Evolutionary conservation across 163 green algal species (phyloP).

Genomic region (Trebouxiophyceae sp.): DNA sequence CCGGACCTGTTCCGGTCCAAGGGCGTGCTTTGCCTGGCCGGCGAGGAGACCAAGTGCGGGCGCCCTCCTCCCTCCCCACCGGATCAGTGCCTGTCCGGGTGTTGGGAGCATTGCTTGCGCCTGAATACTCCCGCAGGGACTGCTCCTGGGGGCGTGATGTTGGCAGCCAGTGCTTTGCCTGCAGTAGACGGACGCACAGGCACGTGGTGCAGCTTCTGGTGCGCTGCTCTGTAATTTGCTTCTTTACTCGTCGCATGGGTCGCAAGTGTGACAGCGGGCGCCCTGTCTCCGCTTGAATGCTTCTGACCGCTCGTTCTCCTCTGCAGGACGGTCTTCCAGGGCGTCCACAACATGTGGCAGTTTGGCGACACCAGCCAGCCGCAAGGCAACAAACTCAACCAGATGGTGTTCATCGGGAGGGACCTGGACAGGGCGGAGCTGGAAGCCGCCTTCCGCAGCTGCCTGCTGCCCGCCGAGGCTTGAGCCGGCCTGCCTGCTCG

Average conservation of each 20-base stretch:
- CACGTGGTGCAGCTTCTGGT: not conserved
- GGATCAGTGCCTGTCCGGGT: too few species aligned
- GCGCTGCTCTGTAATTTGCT: not conserved
- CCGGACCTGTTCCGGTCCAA: conserved; percentile 78
- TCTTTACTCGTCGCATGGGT: too few species aligned
- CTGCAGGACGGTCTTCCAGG: conserved; percentile 59
- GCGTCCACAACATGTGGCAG: conserved; percentile 61
- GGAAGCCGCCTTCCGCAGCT: too few species aligned
- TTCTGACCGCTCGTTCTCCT: too few species aligned
- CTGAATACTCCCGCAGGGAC: not conserved
- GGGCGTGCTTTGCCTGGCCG: conserved; percentile 66
- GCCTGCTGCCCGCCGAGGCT: too few species aligned
- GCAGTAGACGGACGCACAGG: too few species aligned
- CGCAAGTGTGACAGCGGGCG: too few species aligned
- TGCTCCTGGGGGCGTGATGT: too few species aligned
- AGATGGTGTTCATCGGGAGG: conserved; percentile 81
- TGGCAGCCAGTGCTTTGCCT: too few species aligned
- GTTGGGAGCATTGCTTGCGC: not conserved
- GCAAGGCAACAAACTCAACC: conserved; percentile 51
- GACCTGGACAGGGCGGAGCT: conserved; percentile 67
- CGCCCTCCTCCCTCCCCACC: conserved; percentile 16
- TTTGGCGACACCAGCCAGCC: conserved; percentile 51
- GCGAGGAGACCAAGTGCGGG: conserved; percentile 55
- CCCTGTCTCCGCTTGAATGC: too few species aligned
- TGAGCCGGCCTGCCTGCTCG: too few species aligned